Percentiles rank a stretch among this genome's conserved stretches.
These are phyloP conservation scores for Penicillium coprophilum DNA, from an alignment of 495 filamentous ascomycete genomes.

Conservation along the genomic window DNA sequence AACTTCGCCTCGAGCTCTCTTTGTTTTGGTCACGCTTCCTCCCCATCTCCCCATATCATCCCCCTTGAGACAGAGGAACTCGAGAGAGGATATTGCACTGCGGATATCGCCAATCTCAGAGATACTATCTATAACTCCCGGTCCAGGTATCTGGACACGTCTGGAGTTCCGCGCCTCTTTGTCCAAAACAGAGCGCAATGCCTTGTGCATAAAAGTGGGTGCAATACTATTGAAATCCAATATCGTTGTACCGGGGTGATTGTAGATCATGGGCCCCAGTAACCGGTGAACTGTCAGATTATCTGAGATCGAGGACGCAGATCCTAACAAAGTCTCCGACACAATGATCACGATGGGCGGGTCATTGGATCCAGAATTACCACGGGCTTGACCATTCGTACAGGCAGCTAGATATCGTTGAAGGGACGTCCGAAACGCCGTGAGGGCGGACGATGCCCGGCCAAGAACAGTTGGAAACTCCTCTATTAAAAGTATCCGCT, in stretches of 20 bases:
- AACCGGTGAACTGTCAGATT: slow-evolving; percentile 88
- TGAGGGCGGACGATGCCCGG: slow-evolving; percentile 62
- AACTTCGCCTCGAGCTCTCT: slow-evolving; percentile 52
- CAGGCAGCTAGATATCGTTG: slow-evolving; percentile 64
- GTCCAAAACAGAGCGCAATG: slow-evolving; percentile 71
- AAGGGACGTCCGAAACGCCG: slow-evolving; percentile 73
- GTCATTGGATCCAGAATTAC: slow-evolving; percentile 31
- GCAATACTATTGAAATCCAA: slow-evolving; percentile 94
- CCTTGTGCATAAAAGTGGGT: slow-evolving; percentile 80
- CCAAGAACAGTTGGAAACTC: slow-evolving; percentile 88
- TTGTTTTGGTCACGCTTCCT: slow-evolving; percentile 61
- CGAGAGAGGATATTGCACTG: slow-evolving; percentile 82
- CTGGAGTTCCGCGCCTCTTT: slow-evolving; percentile 76
- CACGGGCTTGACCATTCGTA: slow-evolving; percentile 28
- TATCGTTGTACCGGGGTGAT: slow-evolving; percentile 68
- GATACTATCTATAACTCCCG: slow-evolving; percentile 68
- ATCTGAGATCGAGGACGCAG: slow-evolving; percentile 71
- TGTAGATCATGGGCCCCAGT: slow-evolving; percentile 78
- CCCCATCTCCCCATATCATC: slow-evolving; percentile 66
- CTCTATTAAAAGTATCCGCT: slow-evolving; percentile 77
- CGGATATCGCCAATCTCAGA: slow-evolving; percentile 87
- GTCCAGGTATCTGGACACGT: slow-evolving; percentile 64
- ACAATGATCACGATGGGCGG: slow-evolving; percentile 86
- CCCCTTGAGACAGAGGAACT: slow-evolving; percentile 82
- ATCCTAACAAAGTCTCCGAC: slow-evolving; percentile 80